Base-by-base conservation (phyloP, 2,329 filamentous ascomycete species). In the Xylaria sp. region DNA sequence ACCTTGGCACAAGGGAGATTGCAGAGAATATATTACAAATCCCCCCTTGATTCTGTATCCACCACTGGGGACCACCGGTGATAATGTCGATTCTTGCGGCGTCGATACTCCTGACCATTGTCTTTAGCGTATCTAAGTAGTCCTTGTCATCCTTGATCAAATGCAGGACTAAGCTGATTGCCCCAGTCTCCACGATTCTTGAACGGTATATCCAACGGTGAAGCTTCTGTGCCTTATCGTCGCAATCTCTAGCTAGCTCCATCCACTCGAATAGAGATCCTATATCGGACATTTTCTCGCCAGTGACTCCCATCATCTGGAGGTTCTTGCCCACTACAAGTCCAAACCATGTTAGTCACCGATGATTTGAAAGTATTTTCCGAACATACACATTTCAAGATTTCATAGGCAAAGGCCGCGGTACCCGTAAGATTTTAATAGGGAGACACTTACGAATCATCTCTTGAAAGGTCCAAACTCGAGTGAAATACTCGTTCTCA, bases 21-120 rank as follows among this genome's bases (percentile, higher is more conserved):
- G 78, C 78, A 0, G 78, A 79, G 66, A 80, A 80, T 8, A 80
- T 73, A 57, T 79, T 79, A 64, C 75, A 74, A 10, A 79, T 68
- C 1, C 78, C 78, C 51, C 72, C 73, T 64, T 74, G 67, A 54
- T 79, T 80, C 23, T 78, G 74, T n/a, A 60, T 56, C 78, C 78
- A 79, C 78, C 77, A 80, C 4, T 36, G 36, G n/a, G 73, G 72
- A 2, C 78, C 77, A 8, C 78, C 77, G 55, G 73, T 76, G 33
- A 79, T 76, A 41, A 75, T 76, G 55, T 73, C 71, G 5, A 64
- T 70, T 49, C 74, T 74, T 18, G 75, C 75, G 28, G 70, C 56
- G 57, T 67, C 65, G 39, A 78, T 74, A 18, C 75, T 75, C 36
- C 56, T 64, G 20, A 76, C 75, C 33, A 73, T 71, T 20, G 61